Evolutionary conservation across 148 eudicot species (phyloP), one percentile per base, ranked within the genome.

Genomic region (Polygonum maritimum): DNA sequence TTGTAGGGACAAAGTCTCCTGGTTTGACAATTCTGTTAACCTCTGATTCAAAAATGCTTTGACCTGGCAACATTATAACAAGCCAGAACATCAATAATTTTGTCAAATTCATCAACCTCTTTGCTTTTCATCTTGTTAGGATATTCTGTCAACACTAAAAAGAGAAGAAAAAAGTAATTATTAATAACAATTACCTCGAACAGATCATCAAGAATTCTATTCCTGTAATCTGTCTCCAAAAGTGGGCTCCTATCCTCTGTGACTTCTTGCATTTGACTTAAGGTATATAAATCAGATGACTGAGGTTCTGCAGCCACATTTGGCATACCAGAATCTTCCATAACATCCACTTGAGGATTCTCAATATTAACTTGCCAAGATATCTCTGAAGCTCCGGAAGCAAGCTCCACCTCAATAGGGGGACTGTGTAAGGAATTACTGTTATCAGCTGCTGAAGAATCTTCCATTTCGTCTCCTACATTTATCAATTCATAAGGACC

Each of bases 1-100:
- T 89, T 92, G 98, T 77, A 94, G 83, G 75, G 97, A 90, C 82
- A 90, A 80, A 69, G 89, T 92, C 81, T 92, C 97, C 74, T 82
- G 87, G 85, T 90, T 90, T 44, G 88, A 87, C 83, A 92, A 81
- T 82, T 94, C 98, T 69, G 75, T 75, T 69, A 88, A 80, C 75
- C 98, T 84, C 79, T 92, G 98, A 76, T 88, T 86, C 77, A 94
- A 74, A 83, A 94, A 94, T 73, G 98, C 97, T 85, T 89, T 92
- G 49, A 88, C 77, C 97, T 94, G 92, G 71, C 51, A 69, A 35
- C 15, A 41, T 6, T 38, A 65, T 2, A 70, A 31, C 73, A 76
- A 48, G 21, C 67, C 69, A 60, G 58, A 38, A 67, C 9, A 78
- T 72, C 65, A 81, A 44, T 36, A 12, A 44, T 19, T 48, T 72